These are phyloP conservation scores for Coleophoma cylindrospora DNA, from an alignment of 2,329 filamentous ascomycete species.

Conservation along the genomic window DNA sequence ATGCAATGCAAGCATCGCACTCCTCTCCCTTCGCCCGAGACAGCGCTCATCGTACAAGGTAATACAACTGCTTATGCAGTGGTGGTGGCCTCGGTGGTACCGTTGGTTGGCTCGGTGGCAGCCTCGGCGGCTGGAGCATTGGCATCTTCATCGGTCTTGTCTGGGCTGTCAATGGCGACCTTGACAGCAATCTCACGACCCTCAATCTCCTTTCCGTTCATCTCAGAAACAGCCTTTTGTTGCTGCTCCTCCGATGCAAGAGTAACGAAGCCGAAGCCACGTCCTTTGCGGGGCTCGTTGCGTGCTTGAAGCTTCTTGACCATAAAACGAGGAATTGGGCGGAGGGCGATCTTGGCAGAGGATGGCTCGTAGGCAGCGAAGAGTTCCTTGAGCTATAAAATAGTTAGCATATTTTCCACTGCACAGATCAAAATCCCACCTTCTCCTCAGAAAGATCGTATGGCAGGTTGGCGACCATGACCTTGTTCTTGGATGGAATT, in stretches of 20 bases:
- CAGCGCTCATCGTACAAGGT: constrained; percentile 21
- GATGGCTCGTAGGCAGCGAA: constrained; percentile 88
- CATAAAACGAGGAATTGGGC: constrained; percentile 99
- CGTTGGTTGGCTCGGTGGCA: constrained; percentile 54
- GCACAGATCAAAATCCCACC: constrained; percentile 46
- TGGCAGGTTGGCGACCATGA: constrained; percentile 99
- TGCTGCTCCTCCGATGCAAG: constrained; percentile 92
- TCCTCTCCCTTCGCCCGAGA: constrained; percentile 16
- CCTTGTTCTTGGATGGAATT: constrained; percentile 98
- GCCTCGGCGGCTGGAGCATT: constrained; percentile 42
- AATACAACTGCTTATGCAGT: constrained; percentile 30
- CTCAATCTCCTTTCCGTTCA: constrained; percentile 99
- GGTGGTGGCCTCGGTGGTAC: constrained; percentile 34
- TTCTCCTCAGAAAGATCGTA: constrained; percentile 98
- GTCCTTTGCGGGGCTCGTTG: constrained; percentile 96
- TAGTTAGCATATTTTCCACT: constrained; percentile 1
- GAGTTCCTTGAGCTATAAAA: constrained; percentile 83
- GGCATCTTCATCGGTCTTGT: constrained; percentile 88
- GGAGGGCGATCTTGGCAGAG: constrained; percentile 96
- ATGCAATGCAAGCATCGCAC: constrained; percentile 16
- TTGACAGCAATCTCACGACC: constrained; percentile 99
- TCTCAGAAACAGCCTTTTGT: constrained; percentile 94
- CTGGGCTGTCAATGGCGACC: constrained; percentile 98
- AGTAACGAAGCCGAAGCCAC: constrained; percentile 97
- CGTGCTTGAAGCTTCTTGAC: constrained; percentile 99